Conservation (phyloP, 345 rosid species). For the Gossypium bickii region DNA sequence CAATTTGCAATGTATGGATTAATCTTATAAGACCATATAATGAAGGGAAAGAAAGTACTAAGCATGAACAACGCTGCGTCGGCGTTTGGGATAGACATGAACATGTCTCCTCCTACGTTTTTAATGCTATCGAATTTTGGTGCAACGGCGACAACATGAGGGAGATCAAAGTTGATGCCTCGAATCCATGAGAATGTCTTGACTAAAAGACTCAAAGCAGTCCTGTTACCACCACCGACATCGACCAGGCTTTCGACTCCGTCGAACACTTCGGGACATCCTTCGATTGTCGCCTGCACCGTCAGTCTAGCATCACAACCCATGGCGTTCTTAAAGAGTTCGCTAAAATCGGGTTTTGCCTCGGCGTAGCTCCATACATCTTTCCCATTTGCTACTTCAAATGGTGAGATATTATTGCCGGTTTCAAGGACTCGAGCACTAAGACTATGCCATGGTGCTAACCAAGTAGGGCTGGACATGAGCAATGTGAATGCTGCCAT, state of each 20-base stretch:
- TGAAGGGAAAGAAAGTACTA: neutral
- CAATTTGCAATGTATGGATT: neutral
- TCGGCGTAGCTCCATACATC: slow-evolving; percentile 46
- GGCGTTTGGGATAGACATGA: slow-evolving; percentile 47
- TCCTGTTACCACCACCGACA: slow-evolving; percentile 72
- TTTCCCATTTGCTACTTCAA: slow-evolving; percentile 43
- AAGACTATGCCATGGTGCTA: slow-evolving; percentile 55
- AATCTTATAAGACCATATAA: neutral
- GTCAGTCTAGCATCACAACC: slow-evolving; percentile 45
- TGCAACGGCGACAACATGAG: slow-evolving; percentile 54
- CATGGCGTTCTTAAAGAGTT: slow-evolving; percentile 56
- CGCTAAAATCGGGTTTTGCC: slow-evolving; percentile 31
- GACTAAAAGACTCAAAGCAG: slow-evolving; percentile 39
- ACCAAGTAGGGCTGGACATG: slow-evolving; percentile 45
- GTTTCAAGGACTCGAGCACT: slow-evolving; percentile 32
- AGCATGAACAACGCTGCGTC: slow-evolving; percentile 62
- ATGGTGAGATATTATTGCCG: slow-evolving; percentile 30
- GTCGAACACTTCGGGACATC: slow-evolving; percentile 49
- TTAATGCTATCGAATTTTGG: slow-evolving; percentile 38
- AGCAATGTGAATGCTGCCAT: slow-evolving; percentile 39
- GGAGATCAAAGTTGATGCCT: slow-evolving; percentile 71
- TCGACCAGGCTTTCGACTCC: slow-evolving; percentile 58
- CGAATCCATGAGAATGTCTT: slow-evolving; percentile 54
- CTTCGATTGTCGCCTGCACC: slow-evolving; percentile 30
- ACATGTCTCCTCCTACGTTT: slow-evolving; percentile 73